Evolutionary conservation across 73 alveolate species (phyloP).

Genomic region (Paramecium bursaria): DNA sequence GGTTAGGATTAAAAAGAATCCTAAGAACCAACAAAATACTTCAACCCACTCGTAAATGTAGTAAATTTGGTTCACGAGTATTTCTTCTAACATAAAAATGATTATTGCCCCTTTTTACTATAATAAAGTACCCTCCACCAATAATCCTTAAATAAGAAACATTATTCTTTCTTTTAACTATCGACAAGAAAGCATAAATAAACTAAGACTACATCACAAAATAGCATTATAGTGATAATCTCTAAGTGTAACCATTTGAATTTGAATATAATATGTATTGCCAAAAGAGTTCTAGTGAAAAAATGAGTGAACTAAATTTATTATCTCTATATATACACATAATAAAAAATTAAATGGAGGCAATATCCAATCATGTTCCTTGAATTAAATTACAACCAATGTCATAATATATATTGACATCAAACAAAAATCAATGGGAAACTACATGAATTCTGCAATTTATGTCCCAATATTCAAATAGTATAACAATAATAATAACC

Average conservation of each 20-base stretch:
- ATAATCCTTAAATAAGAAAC: constrained; percentile 17
- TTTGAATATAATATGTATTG: constrained; percentile 9
- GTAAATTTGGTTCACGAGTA: constrained; percentile 1
- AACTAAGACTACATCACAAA: not conserved
- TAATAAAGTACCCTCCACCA: constrained; percentile 17
- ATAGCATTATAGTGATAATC: not conserved
- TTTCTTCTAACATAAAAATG: constrained; percentile 6
- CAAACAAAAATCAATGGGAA: not conserved
- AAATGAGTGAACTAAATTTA: constrained; percentile 13
- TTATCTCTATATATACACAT: not conserved
- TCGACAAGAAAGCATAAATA: not conserved
- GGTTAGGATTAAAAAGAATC: not conserved
- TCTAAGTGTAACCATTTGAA: not conserved
- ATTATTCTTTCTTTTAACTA: not conserved
- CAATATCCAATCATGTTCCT: constrained; percentile 1
- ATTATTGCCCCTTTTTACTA: not conserved
- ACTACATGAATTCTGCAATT: constrained; percentile 1
- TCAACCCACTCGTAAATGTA: not conserved
- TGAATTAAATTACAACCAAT: constrained; percentile 1
- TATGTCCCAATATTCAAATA: not conserved
- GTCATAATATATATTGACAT: not conserved
- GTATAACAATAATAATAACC: not conserved
- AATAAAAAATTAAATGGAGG: constrained; percentile 14
- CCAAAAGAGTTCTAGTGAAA: not conserved
- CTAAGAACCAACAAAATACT: constrained; percentile 34